Evolutionary conservation across 805 yeast species (phyloP).

Genomic region (Suhomyces sp.): DNA sequence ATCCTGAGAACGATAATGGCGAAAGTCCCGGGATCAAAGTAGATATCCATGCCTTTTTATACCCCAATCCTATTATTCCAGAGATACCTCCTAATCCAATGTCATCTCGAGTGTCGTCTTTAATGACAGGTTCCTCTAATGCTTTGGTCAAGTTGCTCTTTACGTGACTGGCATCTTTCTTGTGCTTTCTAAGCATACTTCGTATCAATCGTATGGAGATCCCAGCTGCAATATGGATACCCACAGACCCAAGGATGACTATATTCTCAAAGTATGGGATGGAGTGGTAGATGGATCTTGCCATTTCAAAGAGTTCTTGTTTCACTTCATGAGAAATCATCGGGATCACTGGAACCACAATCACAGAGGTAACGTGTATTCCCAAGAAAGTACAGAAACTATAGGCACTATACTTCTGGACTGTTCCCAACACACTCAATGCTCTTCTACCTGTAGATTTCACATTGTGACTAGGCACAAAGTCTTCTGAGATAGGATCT

Average conservation of each 20-base stretch:
- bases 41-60: constrained; percentile 46
- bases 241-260: constrained; percentile 47
- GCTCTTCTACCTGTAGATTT: constrained; percentile 3
- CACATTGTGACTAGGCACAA: neutral
- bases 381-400: constrained; percentile 56
- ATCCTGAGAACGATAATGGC: constrained; percentile 63
- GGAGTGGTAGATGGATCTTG: constrained; percentile 58
- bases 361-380: constrained; percentile 56
- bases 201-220: constrained; percentile 37
- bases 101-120: constrained; percentile 39
- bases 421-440: constrained; percentile 9
- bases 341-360: constrained; percentile 48
- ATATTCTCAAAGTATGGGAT: constrained; percentile 48
- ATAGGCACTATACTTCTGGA: constrained; percentile 63
- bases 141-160: constrained; percentile 6
- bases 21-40: constrained; percentile 44
- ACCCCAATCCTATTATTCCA: constrained; percentile 55
- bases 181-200: constrained; percentile 26
- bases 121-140: constrained; percentile 22
- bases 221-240: constrained; percentile 56
- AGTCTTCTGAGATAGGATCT: neutral
- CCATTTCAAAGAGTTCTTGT: constrained; percentile 57
- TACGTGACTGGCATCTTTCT: constrained; percentile 11
- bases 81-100: constrained; percentile 64
- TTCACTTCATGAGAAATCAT: constrained; percentile 41